Conservation (phyloP, 1,284 basidiomycete genomes). For the Tilletia indica region DNA sequence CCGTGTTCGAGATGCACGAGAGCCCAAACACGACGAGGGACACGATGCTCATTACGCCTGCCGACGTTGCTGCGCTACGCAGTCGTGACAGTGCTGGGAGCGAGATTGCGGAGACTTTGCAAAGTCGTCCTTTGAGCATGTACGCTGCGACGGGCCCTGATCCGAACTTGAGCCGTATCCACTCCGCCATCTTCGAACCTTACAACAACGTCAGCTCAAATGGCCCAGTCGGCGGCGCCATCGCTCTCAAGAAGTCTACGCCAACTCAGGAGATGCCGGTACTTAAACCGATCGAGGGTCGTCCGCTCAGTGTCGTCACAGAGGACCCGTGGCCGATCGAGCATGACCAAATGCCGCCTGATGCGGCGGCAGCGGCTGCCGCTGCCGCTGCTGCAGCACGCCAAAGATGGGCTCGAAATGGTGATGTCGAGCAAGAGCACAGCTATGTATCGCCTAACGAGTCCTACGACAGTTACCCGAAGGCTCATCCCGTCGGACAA, state of each 20-base stretch:
- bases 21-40: not conserved
- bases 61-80: not conserved
- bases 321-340: conserved; percentile 16
- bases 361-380: conserved; percentile 8
- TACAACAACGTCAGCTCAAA: not conserved
- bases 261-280: not conserved
- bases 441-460: not conserved
- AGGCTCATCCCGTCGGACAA: too few species aligned
- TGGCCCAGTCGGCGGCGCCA: not conserved
- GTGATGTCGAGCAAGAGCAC: conserved; percentile 1
- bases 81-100: not conserved
- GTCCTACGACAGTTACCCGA: too few species aligned
- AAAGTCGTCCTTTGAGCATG: not conserved
- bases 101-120: not conserved
- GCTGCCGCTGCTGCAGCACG: conserved; percentile 8
- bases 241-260: not conserved
- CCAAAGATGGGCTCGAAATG: conserved; percentile 6
- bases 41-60: not conserved
- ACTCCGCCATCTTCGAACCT: conserved; percentile 5
- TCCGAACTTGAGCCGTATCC: not conserved
- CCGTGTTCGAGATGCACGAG: conserved; percentile 16
- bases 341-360: conserved; percentile 13
- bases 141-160: not conserved
- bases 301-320: conserved; percentile 10
- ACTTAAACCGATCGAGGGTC: conserved; percentile 10